These are phyloP conservation scores for Kwoniella dejecticola DNA, from an alignment of 768 basidiomycete species.

Conservation along the genomic window DNA sequence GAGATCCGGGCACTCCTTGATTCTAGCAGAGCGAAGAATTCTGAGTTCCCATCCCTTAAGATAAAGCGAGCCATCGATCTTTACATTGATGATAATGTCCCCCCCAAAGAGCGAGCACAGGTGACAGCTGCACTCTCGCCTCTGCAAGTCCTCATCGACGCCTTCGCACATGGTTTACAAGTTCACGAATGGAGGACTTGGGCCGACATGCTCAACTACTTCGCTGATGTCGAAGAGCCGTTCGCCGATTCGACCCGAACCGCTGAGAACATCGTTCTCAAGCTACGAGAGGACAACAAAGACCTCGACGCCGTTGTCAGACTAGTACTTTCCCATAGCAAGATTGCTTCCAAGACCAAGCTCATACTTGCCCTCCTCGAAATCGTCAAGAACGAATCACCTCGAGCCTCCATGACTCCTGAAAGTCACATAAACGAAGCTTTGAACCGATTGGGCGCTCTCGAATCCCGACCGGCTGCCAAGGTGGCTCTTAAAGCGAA, in stretches of 20 bases:
- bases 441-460: slow-evolving; percentile 74
- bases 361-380: slow-evolving; percentile 83
- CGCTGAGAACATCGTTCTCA: slow-evolving; percentile 86
- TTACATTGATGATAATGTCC: slow-evolving; percentile 76
- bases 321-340: slow-evolving; percentile 91
- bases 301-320: slow-evolving; percentile 84
- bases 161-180: slow-evolving; percentile 79
- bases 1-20: slow-evolving; percentile 77
- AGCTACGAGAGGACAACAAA: slow-evolving; percentile 87
- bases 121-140: slow-evolving; percentile 72
- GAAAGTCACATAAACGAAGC: slow-evolving; percentile 76
- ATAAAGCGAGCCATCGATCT: slow-evolving; percentile 84
- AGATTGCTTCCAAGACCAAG: slow-evolving; percentile 88
- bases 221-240: slow-evolving; percentile 82
- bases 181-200: slow-evolving; percentile 74
- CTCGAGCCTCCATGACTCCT: slow-evolving; percentile 65
- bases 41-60: slow-evolving; percentile 85
- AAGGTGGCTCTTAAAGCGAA: slow-evolving; percentile 91
- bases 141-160: slow-evolving; percentile 74
- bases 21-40: slow-evolving; percentile 68
- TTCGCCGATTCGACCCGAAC: slow-evolving; percentile 73
- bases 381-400: slow-evolving; percentile 79
- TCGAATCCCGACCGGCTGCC: slow-evolving; percentile 93
- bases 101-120: slow-evolving; percentile 75
- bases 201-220: slow-evolving; percentile 73